Conservation (phyloP, 2,329 filamentous ascomycete genomes). For the Ophiosphaerella narmari region DNA sequence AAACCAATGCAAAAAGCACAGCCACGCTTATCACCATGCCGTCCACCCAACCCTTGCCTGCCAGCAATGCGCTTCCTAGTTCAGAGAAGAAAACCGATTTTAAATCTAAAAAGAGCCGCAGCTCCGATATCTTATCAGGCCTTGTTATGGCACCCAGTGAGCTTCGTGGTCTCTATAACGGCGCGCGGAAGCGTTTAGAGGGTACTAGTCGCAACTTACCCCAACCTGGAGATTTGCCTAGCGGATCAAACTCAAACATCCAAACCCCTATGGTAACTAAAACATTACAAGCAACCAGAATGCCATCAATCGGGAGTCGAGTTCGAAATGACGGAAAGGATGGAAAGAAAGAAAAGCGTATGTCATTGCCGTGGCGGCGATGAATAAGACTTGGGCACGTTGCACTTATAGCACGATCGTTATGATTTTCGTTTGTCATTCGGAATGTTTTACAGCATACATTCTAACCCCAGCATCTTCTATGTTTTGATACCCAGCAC, state of each 20-base stretch:
- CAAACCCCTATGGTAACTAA: constrained; percentile 8
- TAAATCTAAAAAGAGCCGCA: constrained; percentile 1
- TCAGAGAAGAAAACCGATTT: constrained; percentile 3
- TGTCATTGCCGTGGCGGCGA: constrained; percentile 16
- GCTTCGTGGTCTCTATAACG: constrained; percentile 18
- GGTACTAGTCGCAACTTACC: not conserved
- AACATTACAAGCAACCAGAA: constrained; percentile 6
- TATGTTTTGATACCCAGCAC: constrained; percentile 22
- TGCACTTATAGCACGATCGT: not conserved
- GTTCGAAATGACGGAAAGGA: constrained; percentile 8
- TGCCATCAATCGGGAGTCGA: constrained; percentile 11
- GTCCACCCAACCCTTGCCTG: constrained; percentile 7
- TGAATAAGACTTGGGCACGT: not conserved
- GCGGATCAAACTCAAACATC: not conserved
- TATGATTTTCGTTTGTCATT: constrained; percentile 4
- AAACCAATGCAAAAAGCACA: constrained; percentile 11
- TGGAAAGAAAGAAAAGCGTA: constrained; percentile 15
- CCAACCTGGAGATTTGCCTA: not conserved
- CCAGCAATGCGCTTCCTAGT: constrained; percentile 1
- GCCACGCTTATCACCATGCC: constrained; percentile 15
- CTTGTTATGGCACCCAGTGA: constrained; percentile 5
- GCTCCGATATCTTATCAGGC: constrained; percentile 3
- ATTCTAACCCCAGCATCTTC: not conserved
- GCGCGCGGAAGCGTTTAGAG: constrained; percentile 12
- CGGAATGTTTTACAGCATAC: not conserved